Evolutionary conservation across 202 grass and related monocot genomes (phyloP).

Genomic region (Bolboschoenoplectus hybrid): DNA sequence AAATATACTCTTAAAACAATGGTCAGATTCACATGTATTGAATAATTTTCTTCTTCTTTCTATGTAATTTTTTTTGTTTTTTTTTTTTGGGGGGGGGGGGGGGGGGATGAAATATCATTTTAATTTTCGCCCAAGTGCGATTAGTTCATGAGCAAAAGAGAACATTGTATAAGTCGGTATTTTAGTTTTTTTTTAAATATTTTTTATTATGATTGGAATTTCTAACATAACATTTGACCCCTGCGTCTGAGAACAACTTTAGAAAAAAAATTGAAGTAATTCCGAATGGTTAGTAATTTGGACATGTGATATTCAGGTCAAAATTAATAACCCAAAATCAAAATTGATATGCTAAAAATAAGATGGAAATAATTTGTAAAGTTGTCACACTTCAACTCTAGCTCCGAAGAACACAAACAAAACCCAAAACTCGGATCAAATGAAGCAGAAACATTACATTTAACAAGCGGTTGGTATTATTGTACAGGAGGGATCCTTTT

Average conservation of each 20-base stretch:
- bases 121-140: neutral
- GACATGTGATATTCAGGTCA: neutral
- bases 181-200: neutral
- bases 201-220: neutral
- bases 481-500: too few species aligned
- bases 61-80: too few species aligned
- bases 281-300: neutral
- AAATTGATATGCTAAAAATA: neutral
- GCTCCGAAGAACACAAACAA: neutral
- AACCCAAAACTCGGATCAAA: conserved; percentile 14
- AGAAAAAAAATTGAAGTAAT: neutral
- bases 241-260: neutral
- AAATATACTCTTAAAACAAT: too few species aligned
- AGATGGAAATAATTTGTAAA: neutral
- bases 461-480: neutral
- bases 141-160: neutral
- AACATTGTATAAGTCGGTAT: neutral
- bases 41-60: too few species aligned
- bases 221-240: neutral
- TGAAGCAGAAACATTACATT: conserved; percentile 7
- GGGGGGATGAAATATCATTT: neutral
- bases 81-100: too few species aligned
- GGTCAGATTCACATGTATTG: too few species aligned
- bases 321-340: neutral
- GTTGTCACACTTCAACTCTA: neutral